Conservation (phyloP, 139 green algal species). For the Ettlia oleoabundans region DNA sequence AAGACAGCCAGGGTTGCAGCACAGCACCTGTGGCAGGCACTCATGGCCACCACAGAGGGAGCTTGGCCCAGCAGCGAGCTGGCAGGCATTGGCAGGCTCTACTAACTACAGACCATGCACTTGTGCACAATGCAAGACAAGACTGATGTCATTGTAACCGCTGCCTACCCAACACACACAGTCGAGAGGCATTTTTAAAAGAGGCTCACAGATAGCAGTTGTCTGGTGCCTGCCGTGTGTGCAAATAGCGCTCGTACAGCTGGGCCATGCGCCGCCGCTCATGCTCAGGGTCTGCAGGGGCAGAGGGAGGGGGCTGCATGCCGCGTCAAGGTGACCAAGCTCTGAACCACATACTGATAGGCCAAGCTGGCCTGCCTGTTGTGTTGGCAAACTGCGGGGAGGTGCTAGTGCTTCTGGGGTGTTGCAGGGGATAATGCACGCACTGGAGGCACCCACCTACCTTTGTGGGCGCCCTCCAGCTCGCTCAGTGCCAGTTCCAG, state of each 20-base stretch:
- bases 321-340: too few relatives aligned
- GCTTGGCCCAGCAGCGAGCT: too few relatives aligned
- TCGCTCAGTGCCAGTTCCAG: conserved; percentile 47
- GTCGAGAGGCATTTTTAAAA: too few relatives aligned
- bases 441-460: neutral
- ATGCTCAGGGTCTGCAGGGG: conserved; percentile 5
- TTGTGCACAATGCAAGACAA: too few relatives aligned
- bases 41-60: too few relatives aligned
- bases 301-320: neutral
- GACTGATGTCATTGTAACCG: too few relatives aligned
- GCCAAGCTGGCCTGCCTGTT: too few relatives aligned
- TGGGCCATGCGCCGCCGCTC: conserved; percentile 32
- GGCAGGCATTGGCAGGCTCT: too few relatives aligned
- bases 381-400: too few relatives aligned
- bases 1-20: neutral
- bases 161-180: neutral
- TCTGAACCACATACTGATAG: too few relatives aligned
- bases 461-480: conserved; percentile 21
- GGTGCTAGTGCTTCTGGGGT: neutral
- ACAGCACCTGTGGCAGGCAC: too few relatives aligned
- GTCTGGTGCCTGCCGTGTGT: conserved; percentile 17
- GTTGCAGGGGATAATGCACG: neutral
- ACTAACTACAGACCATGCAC: too few relatives aligned
- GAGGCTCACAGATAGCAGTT: conserved; percentile 45
- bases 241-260: conserved; percentile 25